Evolutionary conservation across 2,329 filamentous ascomycete genomes (phyloP).

Genomic region (Neofusicoccum umdonicola): DNA sequence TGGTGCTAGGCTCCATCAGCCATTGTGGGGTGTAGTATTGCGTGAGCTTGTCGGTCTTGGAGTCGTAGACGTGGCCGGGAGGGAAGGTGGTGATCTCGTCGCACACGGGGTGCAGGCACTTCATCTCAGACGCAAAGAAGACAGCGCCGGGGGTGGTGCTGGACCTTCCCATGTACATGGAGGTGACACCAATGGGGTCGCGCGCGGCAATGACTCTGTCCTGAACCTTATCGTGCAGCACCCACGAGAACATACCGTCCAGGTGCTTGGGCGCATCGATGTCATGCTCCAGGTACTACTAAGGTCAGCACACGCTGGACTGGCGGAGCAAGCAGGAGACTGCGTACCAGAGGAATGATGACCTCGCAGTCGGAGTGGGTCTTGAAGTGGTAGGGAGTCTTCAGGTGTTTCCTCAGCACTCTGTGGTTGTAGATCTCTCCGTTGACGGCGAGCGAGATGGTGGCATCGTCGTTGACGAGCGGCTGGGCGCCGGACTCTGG

Average conservation of each 20-base stretch:
- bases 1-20: slow-evolving; percentile 74
- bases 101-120: slow-evolving; percentile 88
- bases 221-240: slow-evolving; percentile 92
- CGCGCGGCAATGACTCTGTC: slow-evolving; percentile 91
- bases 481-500: slow-evolving; percentile 93
- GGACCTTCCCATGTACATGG: slow-evolving; percentile 90
- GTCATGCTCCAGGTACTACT: slow-evolving; percentile 85
- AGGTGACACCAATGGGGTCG: slow-evolving; percentile 95
- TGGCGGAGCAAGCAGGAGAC: neutral
- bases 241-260: slow-evolving; percentile 99
- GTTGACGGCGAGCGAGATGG: slow-evolving; percentile 91
- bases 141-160: slow-evolving; percentile 78
- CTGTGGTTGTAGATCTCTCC: slow-evolving; percentile 99
- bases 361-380: slow-evolving; percentile 98
- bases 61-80: slow-evolving; percentile 94
- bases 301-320: slow-evolving; percentile 22
- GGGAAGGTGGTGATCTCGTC: slow-evolving; percentile 94
- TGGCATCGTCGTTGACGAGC: slow-evolving; percentile 85
- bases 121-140: slow-evolving; percentile 96
- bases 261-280: slow-evolving; percentile 89
- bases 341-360: slow-evolving; percentile 87
- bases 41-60: slow-evolving; percentile 77
- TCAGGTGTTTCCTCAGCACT: slow-evolving; percentile 82
- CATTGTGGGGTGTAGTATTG: slow-evolving; percentile 90
- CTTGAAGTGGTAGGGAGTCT: slow-evolving; percentile 90